A percentile compares a stretch with the other conserved stretches of the same genome.
phyloP scores from a whole-genome alignment of 1,284 basidiomycete species.

The Vanrija sp. region DNA sequence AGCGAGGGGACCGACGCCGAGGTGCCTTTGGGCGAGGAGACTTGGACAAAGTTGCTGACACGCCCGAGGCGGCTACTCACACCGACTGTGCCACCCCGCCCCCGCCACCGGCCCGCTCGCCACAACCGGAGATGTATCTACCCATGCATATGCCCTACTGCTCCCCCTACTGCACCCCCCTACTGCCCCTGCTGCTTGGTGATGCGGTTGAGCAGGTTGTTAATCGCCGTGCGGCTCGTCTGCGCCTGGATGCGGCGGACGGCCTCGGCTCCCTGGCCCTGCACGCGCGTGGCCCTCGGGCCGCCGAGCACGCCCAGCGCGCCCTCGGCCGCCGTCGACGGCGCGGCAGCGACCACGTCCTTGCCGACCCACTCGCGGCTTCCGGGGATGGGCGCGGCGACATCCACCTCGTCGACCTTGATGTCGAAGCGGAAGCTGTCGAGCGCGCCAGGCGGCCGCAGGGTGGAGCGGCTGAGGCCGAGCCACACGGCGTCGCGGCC shows the following conservation, averaged over 20 bases:
- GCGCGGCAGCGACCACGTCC: constrained; percentile 1
- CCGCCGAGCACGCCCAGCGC: constrained; percentile 13
- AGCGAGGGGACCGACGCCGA: no score
- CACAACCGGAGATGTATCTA: no score
- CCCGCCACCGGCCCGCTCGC: no score
- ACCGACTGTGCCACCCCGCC: no score
- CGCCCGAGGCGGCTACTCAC: no score
- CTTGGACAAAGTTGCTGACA: no score
- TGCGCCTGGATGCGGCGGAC: neutral
- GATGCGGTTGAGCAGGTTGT: neutral
- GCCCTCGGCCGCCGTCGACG: neutral
- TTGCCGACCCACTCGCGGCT: constrained; percentile 11
- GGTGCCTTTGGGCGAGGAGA: no score
- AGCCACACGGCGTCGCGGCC: constrained; percentile 4
- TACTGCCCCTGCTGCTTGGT: no score
- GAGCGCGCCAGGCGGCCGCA: constrained; percentile 27
- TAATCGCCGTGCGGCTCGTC: neutral
- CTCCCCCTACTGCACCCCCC: no score
- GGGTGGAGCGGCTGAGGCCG: constrained; percentile 5
- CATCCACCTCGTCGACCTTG: constrained; percentile 16
- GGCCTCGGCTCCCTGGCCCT: constrained; percentile 2
- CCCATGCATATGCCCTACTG: no score
- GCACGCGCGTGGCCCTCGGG: neutral
- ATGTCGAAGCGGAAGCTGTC: constrained; percentile 39
- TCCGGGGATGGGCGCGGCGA: neutral